Evolutionary conservation across 148 eudicot genomes (phyloP).

Genomic region (Rhododendron ovatum): DNA sequence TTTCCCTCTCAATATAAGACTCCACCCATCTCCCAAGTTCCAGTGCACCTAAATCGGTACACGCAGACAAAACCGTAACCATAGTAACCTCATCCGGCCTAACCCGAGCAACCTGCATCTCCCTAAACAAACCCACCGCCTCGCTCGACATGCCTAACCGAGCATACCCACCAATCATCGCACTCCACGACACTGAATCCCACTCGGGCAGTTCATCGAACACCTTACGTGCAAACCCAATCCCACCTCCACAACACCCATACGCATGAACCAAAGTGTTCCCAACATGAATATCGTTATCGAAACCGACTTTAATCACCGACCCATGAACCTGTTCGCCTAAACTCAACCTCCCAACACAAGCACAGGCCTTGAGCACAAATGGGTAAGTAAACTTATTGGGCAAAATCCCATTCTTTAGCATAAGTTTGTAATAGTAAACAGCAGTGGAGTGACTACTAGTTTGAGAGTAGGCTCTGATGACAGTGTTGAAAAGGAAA

Average conservation of each 20-base stretch:
- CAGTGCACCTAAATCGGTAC: conserved; percentile 56
- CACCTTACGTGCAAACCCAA: conserved; percentile 40
- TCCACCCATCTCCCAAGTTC: conserved; percentile 68
- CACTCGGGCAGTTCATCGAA: conserved; percentile 60
- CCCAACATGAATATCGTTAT: conserved; percentile 38
- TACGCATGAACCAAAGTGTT: conserved; percentile 70
- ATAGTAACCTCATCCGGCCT: conserved; percentile 56
- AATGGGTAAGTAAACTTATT: conserved; percentile 69
- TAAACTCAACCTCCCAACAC: conserved; percentile 37
- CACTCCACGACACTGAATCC: conserved; percentile 50
- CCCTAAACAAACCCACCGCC: conserved; percentile 57
- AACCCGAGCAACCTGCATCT: conserved; percentile 50
- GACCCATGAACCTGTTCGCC: conserved; percentile 58
- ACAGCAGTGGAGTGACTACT: conserved; percentile 20
- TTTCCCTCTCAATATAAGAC: conserved; percentile 36
- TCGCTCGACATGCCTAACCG: conserved; percentile 35
- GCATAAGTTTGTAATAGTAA: conserved; percentile 31
- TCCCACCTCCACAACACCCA: conserved; percentile 35
- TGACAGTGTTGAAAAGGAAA: conserved; percentile 55
- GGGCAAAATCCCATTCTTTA: conserved; percentile 30
- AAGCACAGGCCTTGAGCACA: conserved; percentile 62
- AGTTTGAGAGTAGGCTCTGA: conserved; percentile 45
- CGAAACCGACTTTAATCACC: conserved; percentile 47
- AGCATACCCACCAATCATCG: conserved; percentile 55
- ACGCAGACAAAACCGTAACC: conserved; percentile 62